Conservation (phyloP, 805 yeast genomes). For the Nakazawaea peltata region DNA sequence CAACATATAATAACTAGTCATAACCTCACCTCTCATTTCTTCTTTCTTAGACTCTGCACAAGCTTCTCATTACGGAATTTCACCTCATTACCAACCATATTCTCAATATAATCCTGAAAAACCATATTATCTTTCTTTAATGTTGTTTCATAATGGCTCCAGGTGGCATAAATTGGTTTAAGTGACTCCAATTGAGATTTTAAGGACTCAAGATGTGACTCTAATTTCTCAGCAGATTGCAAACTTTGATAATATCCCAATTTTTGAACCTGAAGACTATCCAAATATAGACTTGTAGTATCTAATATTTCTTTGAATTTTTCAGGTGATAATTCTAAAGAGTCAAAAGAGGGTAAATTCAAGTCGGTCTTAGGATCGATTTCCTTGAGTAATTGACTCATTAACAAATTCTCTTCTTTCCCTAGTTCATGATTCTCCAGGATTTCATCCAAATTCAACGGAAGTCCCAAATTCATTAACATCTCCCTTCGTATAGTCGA, state of each 20-base stretch:
- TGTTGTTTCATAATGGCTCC: conserved; percentile 43
- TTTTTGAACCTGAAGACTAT: conserved; percentile 19
- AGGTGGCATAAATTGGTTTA: conserved; percentile 30
- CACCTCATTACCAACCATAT: conserved; percentile 86
- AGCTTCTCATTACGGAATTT: conserved; percentile 60
- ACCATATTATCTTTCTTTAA: conserved; percentile 60
- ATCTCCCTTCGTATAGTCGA: conserved; percentile 59
- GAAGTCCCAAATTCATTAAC: conserved; percentile 60
- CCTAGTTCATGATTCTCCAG: conserved; percentile 1
- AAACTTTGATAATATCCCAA: conserved; percentile 15
- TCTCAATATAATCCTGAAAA: conserved; percentile 83
- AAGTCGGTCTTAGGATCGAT: conserved; percentile 8
- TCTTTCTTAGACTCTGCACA: too few species aligned
- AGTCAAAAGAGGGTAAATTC: conserved; percentile 25
- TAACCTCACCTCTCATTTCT: too few species aligned
- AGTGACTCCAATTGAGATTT: conserved; percentile 29
- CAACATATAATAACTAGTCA: too few species aligned
- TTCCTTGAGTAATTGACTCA: conserved; percentile 5
- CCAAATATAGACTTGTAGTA: conserved; percentile 17
- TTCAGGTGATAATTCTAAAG: conserved; percentile 23
- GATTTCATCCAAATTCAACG: conserved; percentile 60
- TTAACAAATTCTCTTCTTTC: conserved; percentile 10
- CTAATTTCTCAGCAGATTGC: conserved; percentile 17
- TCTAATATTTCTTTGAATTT: conserved; percentile 18
- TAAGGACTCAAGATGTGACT: conserved; percentile 16